Base-by-base conservation (phyloP, 306 rosid genomes). In the Trifolium repens region DNA sequence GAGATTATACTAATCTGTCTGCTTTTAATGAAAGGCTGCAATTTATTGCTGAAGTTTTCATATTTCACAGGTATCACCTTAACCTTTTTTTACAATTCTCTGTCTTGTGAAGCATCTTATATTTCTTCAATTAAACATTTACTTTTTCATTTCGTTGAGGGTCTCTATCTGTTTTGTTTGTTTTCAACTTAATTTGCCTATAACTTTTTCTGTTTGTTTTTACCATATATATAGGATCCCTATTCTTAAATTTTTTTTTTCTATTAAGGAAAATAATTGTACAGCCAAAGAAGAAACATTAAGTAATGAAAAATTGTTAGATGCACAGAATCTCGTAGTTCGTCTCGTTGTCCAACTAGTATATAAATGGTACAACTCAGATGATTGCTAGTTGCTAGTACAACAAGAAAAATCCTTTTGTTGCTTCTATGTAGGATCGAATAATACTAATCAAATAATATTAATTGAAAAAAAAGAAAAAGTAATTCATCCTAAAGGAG, bases 31-130 rank as follows among this genome's bases (percentile, higher is more conserved):
- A 89, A 82, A 87, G 98, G 81, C 81, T 96, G 87, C 97, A 96
- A 68, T 96, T 92, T 84, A 88, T 96, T 63, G 97, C 99, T 52
- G 98, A 96, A 89, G 97, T 96, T 80, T 96, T 96, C 90, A 90
- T 92, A 80, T 96, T 89, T 82, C 98, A 96, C 89, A 96, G 99
- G 99, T 96, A 88, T 50, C 17, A 14, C 12, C 50, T 52, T 59
- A 72, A 68, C 71, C 67, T 67, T 52, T 43, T 66, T 78, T 59
- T 66, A 67, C 65, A 55, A 58, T 46, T 75, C 27, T 75, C 16
- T 72, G 37, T 49, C 57, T 62, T 39, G 22, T 46, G 68, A 84
- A 80, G 78, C 24, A 68, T 80, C 39, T 44, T 39, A 39, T 74
- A 58, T 60, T 66, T 76, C 76, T 62, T 73, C 59, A 57, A 54